Conservation (phyloP, 176 grass and related monocot genomes). For the Oryza meridionalis region DNA sequence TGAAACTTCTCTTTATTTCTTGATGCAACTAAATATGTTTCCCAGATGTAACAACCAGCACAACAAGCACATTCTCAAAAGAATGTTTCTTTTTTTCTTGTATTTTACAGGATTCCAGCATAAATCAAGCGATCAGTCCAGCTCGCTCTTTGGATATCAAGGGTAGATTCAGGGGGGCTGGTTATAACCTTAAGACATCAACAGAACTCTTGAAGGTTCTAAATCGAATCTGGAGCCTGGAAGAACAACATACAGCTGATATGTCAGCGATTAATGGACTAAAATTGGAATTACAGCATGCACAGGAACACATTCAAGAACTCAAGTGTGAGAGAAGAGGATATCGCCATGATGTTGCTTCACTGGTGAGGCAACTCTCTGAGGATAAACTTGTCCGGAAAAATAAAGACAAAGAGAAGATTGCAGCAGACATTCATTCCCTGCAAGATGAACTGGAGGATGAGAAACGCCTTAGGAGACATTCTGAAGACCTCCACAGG, state of each 20-base stretch:
- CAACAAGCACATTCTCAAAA: not conserved
- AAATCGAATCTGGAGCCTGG: constrained; percentile 88
- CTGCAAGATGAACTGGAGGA: constrained; percentile 69
- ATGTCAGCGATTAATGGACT: constrained; percentile 59
- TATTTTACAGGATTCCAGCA: constrained; percentile 56
- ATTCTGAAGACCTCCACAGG: constrained; percentile 61
- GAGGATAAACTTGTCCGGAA: constrained; percentile 67
- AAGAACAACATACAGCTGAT: constrained; percentile 76
- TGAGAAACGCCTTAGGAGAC: constrained; percentile 62
- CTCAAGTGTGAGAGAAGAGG: constrained; percentile 50
- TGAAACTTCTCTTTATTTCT: not conserved
- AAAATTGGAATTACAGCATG: constrained; percentile 71
- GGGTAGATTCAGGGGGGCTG: constrained; percentile 46
- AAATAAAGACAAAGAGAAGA: constrained; percentile 65
- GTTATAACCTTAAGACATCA: constrained; percentile 66
- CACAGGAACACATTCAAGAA: constrained; percentile 60
- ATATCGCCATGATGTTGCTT: constrained; percentile 57
- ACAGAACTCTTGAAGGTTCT: constrained; percentile 86
- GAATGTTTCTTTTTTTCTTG: constrained; percentile 23
- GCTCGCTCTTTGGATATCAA: constrained; percentile 61
- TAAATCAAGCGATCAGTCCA: constrained; percentile 49
- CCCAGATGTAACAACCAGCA: constrained; percentile 13
- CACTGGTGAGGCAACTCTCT: constrained; percentile 55
- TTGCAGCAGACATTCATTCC: constrained; percentile 53
- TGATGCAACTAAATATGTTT: constrained; percentile 13